Evolutionary conservation across 164 flowering plant genomes (phyloP).

Genomic region (Aristolochia fimbriata): DNA sequence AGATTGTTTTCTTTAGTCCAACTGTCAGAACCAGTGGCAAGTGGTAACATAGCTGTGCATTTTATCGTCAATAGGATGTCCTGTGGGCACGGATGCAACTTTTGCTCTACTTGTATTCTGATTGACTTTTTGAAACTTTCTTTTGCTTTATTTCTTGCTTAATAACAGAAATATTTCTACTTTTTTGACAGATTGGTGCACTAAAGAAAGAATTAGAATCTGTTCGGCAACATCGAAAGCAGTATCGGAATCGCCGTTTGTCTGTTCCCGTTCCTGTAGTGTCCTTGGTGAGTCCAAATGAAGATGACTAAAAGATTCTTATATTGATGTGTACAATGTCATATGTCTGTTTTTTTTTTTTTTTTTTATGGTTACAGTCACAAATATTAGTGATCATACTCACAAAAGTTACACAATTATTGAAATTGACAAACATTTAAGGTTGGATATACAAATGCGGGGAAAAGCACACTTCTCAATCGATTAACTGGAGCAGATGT

Average conservation of each 20-base stretch:
- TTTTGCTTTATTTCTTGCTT: too few species aligned
- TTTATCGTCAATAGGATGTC: too few species aligned
- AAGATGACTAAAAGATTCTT: not conserved
- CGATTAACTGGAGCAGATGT: conserved; percentile 83
- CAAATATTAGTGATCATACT: not conserved
- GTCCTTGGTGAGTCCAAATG: conserved; percentile 51
- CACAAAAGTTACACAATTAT: too few species aligned
- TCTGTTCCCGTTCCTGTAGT: conserved; percentile 93
- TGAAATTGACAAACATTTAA: conserved; percentile 13
- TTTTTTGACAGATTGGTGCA: conserved; percentile 55
- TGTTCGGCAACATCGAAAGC: conserved; percentile 81
- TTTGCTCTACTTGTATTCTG: not conserved
- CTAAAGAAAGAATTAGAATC: conserved; percentile 82
- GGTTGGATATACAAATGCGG: conserved; percentile 99
- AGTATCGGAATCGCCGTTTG: conserved; percentile 63
- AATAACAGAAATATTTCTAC: not conserved
- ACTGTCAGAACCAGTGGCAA: too few species aligned
- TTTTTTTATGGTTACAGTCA: too few species aligned
- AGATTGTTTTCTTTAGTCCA: too few species aligned
- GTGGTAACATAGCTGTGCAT: too few species aligned
- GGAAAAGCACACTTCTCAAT: conserved; percentile 92
- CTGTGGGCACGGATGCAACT: too few species aligned
- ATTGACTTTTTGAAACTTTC: too few species aligned
- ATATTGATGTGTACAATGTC: too few species aligned
- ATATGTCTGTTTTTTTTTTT: too few species aligned